Evolutionary conservation across 768 basidiomycete genomes (phyloP).

Genomic region (Xerocomellus intermedius): DNA sequence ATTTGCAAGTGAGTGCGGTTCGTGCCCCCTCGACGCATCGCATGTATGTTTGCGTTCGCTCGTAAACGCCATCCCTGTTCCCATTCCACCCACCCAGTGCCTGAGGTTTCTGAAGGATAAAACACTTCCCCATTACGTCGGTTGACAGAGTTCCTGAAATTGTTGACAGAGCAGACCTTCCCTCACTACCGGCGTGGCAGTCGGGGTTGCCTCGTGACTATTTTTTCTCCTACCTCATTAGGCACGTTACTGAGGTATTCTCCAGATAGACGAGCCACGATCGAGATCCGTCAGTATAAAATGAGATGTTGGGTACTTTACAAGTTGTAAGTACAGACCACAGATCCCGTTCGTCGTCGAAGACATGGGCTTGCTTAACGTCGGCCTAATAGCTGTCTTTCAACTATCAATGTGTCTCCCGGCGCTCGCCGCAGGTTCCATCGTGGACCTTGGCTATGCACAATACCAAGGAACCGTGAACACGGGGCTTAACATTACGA

Average conservation of each 20-base stretch:
- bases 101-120: too few species aligned
- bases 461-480: constrained; percentile 28
- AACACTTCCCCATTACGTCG: not conserved
- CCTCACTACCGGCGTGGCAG: not conserved
- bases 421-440: constrained; percentile 3
- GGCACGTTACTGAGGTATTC: too few species aligned
- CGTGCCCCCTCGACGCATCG: too few species aligned
- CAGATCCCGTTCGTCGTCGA: not conserved
- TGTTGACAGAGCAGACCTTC: not conserved
- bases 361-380: not conserved
- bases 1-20: too few species aligned
- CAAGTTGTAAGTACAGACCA: not conserved
- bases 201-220: not conserved
- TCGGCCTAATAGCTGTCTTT: not conserved
- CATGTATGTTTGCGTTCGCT: too few species aligned
- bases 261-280: not conserved
- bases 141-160: not conserved
- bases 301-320: not conserved
- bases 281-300: not conserved
- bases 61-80: too few species aligned
- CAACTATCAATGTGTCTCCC: constrained; percentile 8
- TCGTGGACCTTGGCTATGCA: constrained; percentile 28
- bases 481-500: constrained; percentile 15
- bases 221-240: too few species aligned
- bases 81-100: too few species aligned